Conservation (phyloP, 176 grass and related monocot species). For the bread wheat (Triticum aestivum) region IWGSC_CS_RefSeq_v2.1 NC_057800.1:699667945-699668444, state of each 20-base stretch:
- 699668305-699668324: neutral
- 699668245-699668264: neutral
- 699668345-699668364: neutral
- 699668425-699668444: neutral
- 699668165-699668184: too few species aligned
- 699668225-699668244: neutral
- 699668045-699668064: neutral
- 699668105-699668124: slow-evolving; percentile 16
- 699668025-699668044: neutral
- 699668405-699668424: neutral
- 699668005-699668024: slow-evolving; percentile 31
- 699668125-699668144: neutral
- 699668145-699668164: too few species aligned
- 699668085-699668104: slow-evolving; percentile 18
- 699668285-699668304: neutral
- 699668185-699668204: neutral
- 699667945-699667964: slow-evolving; percentile 10
- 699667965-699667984: slow-evolving; percentile 30
- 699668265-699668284: neutral
- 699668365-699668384: neutral
- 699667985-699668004: slow-evolving; percentile 9
- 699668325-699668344: neutral
- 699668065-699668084: slow-evolving; percentile 24
- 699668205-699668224: neutral
- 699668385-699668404: neutral